Conservation (phyloP, 2,329 filamentous ascomycete species). For the Hypoxylon sp. region DNA sequence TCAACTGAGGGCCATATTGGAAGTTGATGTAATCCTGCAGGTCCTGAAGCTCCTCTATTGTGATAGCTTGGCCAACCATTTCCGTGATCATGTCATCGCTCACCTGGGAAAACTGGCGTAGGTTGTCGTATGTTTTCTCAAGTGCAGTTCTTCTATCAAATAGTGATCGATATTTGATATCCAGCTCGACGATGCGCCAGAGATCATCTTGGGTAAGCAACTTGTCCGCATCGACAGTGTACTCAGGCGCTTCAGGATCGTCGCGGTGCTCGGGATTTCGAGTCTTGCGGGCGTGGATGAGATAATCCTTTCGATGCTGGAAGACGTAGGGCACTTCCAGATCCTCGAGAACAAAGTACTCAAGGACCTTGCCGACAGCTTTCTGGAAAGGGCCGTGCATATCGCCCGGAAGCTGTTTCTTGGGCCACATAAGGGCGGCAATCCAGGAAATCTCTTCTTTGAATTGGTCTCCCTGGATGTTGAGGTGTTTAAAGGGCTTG, state of each 20-base stretch:
- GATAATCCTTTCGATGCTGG: conserved; percentile 96
- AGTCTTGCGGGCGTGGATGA: conserved; percentile 85
- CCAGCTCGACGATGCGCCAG: conserved; percentile 93
- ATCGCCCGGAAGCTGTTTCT: conserved; percentile 78
- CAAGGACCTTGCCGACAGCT: conserved; percentile 88
- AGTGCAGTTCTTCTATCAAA: conserved; percentile 91
- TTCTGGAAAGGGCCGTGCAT: conserved; percentile 85
- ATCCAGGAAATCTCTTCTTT: conserved; percentile 94
- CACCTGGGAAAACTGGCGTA: conserved; percentile 69
- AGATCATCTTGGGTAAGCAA: conserved; percentile 91
- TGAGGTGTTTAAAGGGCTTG: conserved; percentile 84
- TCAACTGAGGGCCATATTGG: conserved; percentile 84
- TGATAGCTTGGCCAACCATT: conserved; percentile 80
- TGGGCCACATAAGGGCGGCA: conserved; percentile 85
- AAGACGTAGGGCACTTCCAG: conserved; percentile 98
- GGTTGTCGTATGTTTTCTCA: conserved; percentile 77
- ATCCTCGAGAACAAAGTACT: conserved; percentile 94
- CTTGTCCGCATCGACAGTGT: conserved; percentile 82
- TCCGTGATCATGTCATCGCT: conserved; percentile 81
- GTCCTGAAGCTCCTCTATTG: conserved; percentile 96
- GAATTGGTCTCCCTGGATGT: conserved; percentile 84
- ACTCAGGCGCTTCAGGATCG: conserved; percentile 76
- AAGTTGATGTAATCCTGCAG: conserved; percentile 97
- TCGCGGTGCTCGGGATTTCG: conserved; percentile 66
- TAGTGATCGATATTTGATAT: conserved; percentile 93